A percentile compares a stretch with the other conserved stretches of the same genome.
These are phyloP conservation scores for Phytophthora fragariaefolia DNA, from an alignment of 352 stramenopile species.

Conservation along the genomic window DNA sequence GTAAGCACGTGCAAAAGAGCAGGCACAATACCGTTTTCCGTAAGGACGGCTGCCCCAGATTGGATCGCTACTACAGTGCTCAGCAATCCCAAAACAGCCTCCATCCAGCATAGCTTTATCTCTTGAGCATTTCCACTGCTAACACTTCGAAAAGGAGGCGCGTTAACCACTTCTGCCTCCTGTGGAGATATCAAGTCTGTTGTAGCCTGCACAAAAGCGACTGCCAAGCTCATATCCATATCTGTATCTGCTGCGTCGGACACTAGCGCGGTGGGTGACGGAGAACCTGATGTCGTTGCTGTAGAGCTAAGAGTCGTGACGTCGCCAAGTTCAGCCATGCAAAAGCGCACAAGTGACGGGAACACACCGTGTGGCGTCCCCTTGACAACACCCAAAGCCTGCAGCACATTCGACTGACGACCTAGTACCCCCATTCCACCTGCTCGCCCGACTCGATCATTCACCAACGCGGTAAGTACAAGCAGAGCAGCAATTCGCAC, in stretches of 20 bases:
- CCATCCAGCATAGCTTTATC: conserved; percentile 77
- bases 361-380: conserved; percentile 83
- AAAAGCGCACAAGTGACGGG: conserved; percentile 82
- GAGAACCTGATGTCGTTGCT: conserved; percentile 10
- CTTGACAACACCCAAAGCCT: conserved; percentile 79
- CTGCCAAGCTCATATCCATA: conserved; percentile 90
- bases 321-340: conserved; percentile 71
- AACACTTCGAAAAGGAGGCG: conserved; percentile 59
- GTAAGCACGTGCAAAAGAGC: conserved; percentile 81
- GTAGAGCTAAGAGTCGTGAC: conserved; percentile 25
- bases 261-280: conserved; percentile 28
- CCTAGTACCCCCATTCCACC: conserved; percentile 74
- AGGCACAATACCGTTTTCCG: conserved; percentile 85
- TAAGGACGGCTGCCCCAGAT: conserved; percentile 75
- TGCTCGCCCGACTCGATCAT: conserved; percentile 71
- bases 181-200: conserved; percentile 72
- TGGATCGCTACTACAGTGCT: conserved; percentile 81
- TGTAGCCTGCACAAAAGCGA: conserved; percentile 90
- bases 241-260: conserved; percentile 72
- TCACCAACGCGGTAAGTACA: conserved; percentile 81
- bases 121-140: conserved; percentile 43
- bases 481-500: conserved; percentile 71
- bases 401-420: conserved; percentile 82
- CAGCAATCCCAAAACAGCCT: conserved; percentile 78
- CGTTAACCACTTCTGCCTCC: conserved; percentile 67